phyloP scores from a whole-genome alignment of 83 land plant genomes.

The Diphasiastrum complanatum region DNA sequence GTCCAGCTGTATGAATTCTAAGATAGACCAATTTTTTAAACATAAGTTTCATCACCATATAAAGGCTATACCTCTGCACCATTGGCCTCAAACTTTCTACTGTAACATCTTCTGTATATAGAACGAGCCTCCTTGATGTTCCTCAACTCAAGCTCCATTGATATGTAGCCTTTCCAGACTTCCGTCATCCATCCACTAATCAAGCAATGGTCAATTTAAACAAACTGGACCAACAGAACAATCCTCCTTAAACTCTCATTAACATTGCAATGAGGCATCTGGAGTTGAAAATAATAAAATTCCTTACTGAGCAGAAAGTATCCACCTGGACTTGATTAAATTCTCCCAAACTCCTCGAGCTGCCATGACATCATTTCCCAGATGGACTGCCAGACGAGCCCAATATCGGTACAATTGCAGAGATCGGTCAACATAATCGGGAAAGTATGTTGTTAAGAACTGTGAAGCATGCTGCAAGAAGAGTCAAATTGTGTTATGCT shows the following conservation, averaged over 20 bases:
- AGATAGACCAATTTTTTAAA: background rate
- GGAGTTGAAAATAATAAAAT: conserved; percentile 1
- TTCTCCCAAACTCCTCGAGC: conserved; percentile 96
- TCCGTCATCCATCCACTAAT: conserved; percentile 64
- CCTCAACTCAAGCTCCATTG: conserved; percentile 61
- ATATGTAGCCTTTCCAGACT: conserved; percentile 80
- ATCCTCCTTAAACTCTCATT: background rate
- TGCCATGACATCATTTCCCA: conserved; percentile 61
- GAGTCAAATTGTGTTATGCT: background rate
- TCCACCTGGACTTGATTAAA: conserved; percentile 68
- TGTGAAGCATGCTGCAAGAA: conserved; percentile 65
- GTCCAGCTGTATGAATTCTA: too few relatives aligned
- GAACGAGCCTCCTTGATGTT: conserved; percentile 79
- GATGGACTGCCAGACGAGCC: conserved; percentile 59
- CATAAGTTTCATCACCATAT: background rate
- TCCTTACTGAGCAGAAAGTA: conserved; percentile 3
- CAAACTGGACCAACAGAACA: background rate
- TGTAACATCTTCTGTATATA: conserved; percentile 84
- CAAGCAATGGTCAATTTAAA: background rate
- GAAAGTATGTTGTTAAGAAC: conserved; percentile 53
- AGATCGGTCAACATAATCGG: conserved; percentile 43
- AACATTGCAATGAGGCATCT: background rate
- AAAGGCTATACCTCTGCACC: conserved; percentile 91
- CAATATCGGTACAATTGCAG: conserved; percentile 72
- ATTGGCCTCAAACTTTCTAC: conserved; percentile 66